These are phyloP conservation scores for Myxozyma monticola DNA, from an alignment of 805 yeast species.

Conservation along the genomic window DNA sequence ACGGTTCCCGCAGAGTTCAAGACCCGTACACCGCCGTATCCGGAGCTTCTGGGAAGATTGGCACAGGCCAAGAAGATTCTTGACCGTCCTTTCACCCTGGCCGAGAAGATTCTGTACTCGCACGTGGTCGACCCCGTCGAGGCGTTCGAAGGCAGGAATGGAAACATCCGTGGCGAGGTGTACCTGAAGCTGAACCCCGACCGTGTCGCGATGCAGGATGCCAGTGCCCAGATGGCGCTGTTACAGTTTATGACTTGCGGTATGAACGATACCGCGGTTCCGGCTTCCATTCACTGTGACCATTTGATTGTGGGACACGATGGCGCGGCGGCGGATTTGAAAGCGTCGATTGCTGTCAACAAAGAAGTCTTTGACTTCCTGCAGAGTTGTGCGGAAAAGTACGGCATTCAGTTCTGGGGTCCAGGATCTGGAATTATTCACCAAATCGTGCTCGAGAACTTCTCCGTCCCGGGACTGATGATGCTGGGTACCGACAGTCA, in stretches of 20 bases:
- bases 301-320: constrained; percentile 94
- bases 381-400: constrained; percentile 86
- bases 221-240: constrained; percentile 98
- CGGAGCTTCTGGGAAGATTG: constrained; percentile 51
- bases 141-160: constrained; percentile 37
- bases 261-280: constrained; percentile 85
- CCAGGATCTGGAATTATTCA: constrained; percentile 99
- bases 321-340: constrained; percentile 84
- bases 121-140: constrained; percentile 90
- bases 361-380: constrained; percentile 93
- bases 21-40: constrained; percentile 75
- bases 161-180: constrained; percentile 67
- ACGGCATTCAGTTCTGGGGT: constrained; percentile 98
- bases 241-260: constrained; percentile 97
- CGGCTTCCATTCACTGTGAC: constrained; percentile 96
- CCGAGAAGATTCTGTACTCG: constrained; percentile 92
- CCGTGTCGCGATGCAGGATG: constrained; percentile 98
- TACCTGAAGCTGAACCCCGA: constrained; percentile 95
- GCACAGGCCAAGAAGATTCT: constrained; percentile 63
- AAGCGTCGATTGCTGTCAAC: constrained; percentile 82
- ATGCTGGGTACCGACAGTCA: constrained; percentile 97
- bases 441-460: constrained; percentile 94
- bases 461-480: constrained; percentile 95
- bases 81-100: constrained; percentile 81
- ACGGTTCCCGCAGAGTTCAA: constrained; percentile 59